Evolutionary conservation across 2,329 filamentous ascomycete species (phyloP), one percentile per base, ranked within the genome.

Genomic region (Diaporthe batatas): DNA sequence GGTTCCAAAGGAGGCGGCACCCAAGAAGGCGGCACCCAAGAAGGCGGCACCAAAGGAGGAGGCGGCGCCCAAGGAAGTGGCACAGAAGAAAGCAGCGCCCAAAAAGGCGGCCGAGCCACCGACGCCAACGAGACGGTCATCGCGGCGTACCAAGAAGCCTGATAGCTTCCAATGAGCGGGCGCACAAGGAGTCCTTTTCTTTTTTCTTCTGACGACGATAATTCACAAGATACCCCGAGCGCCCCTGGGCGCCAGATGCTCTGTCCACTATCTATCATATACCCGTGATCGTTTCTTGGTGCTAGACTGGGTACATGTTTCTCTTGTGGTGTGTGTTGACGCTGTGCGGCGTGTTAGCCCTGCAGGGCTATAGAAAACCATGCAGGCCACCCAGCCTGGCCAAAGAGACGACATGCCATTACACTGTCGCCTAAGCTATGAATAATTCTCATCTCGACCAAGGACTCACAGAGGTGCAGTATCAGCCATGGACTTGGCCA

Each of bases 171-270:
- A 65, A 51, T 65, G 29, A 65, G 62, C 44, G 47, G 54, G 47
- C 68, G 44, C 16, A 44, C 39, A 7, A 59, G 39, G 32, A 62
- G 23, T 11, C 5, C 29, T 29, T 29, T 29, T 23, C 1, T 62
- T 25, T 42, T 49, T 7, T 32, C 16, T 59, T 47, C 44, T 39
- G 68, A 62, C 44, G 68, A 53, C 47, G 51, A 51, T n/a, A 70
- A 70, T 70, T 55, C 21, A 70, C 25, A n/a, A 42, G 29, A 70
- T 70, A 59, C 55, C 55, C 55, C 55, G 11, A 59, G 68, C 68
- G 68, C 68, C 68, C 21, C 39, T 70, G 44, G 68, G 68, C 68
- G 68, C 68, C 44, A 70, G 68, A 70, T 70, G 55, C 55, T 51
- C 29, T 21, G 44, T n/a, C 44, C 68, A 5, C 23, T 25, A 51